Percentiles rank a stretch among this genome's conserved stretches.
phyloP scores from a whole-genome alignment of 345 rosid genomes.

The Euphorbia lathyris region DNA sequence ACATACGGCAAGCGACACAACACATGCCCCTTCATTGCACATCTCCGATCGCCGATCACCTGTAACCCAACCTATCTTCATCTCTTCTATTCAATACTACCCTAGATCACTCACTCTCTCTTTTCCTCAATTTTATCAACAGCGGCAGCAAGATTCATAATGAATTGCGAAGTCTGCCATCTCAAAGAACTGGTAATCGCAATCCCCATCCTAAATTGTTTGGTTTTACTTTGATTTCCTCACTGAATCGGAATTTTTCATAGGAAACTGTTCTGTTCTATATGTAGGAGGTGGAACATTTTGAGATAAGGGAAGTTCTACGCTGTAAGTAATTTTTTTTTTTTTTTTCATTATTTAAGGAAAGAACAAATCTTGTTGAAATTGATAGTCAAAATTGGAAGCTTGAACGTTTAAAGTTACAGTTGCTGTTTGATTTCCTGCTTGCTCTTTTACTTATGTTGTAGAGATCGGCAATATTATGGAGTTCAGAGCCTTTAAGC shows the following conservation, averaged over 20 bases:
- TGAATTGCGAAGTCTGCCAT: conserved; percentile 93
- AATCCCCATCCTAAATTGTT: background rate
- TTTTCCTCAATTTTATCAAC: background rate
- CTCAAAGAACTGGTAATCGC: conserved; percentile 79
- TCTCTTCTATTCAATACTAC: background rate
- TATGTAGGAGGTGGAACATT: conserved; percentile 74
- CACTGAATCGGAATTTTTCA: background rate
- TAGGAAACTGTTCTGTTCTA: background rate
- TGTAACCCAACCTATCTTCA: background rate
- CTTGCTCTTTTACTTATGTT: too few species aligned
- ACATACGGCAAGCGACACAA: background rate
- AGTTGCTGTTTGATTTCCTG: background rate
- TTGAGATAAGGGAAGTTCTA: conserved; percentile 79
- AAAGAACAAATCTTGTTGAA: background rate
- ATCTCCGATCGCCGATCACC: background rate
- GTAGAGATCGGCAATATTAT: background rate
- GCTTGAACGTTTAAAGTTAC: background rate
- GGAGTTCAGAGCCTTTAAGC: background rate
- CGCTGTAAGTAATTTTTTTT: conserved; percentile 53
- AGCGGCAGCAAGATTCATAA: conserved; percentile 16
- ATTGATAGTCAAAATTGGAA: background rate
- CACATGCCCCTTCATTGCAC: background rate
- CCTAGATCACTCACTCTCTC: too few species aligned
- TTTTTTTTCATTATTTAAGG: background rate
- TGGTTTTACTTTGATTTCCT: background rate